Percentiles rank a stretch among this genome's conserved stretches.
These are phyloP conservation scores for Dryas octopetala DNA, from an alignment of 306 rosid genomes.

Conservation along the genomic window DNA sequence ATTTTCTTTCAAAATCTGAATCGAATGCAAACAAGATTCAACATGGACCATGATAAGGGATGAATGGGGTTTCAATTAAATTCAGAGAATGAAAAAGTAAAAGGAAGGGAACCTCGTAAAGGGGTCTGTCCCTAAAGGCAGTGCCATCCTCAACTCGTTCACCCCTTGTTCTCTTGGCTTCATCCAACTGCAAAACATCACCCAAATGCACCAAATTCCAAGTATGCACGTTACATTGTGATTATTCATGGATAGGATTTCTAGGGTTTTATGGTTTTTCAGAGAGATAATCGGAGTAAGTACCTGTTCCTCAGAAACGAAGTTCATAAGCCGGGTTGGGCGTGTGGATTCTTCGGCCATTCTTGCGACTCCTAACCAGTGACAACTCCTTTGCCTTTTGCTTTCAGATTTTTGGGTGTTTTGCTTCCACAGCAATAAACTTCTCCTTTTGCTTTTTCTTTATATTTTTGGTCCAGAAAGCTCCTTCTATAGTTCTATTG, in stretches of 20 bases:
- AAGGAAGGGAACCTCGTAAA: conserved; percentile 58
- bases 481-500: too few relatives aligned
- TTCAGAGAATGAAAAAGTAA: background rate
- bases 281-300: background rate
- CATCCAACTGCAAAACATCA: conserved; percentile 52
- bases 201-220: background rate
- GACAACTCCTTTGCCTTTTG: too few relatives aligned
- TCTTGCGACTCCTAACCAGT: background rate
- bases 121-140: conserved; percentile 87
- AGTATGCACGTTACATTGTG: too few relatives aligned
- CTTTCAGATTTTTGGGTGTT: background rate
- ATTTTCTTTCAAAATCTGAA: conserved; percentile 83
- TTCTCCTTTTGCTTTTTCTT: too few relatives aligned
- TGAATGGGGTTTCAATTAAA: background rate
- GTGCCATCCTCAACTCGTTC: conserved; percentile 91
- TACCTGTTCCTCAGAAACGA: conserved; percentile 91
- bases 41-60: background rate
- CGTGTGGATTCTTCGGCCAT: conserved; percentile 71
- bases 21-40: background rate
- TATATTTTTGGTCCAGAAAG: too few relatives aligned
- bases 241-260: background rate
- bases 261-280: background rate
- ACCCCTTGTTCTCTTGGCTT: conserved; percentile 72
- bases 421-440: background rate
- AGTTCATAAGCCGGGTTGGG: conserved; percentile 70